Conservation (phyloP, 2,329 filamentous ascomycete genomes). For the Chalaropsis thielavioides region DNA sequence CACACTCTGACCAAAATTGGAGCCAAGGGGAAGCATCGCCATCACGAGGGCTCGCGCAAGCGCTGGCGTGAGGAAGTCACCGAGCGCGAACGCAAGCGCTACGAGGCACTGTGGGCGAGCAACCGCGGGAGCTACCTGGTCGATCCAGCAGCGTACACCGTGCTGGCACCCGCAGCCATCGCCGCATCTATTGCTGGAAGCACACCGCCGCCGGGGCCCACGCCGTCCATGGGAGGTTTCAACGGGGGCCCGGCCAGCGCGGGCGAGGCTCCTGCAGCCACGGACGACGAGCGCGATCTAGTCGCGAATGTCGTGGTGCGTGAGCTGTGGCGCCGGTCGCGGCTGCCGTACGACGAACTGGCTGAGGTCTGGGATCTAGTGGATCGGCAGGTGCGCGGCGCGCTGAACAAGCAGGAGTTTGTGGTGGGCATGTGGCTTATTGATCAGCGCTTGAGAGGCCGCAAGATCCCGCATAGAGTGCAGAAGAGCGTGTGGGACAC, state of each 20-base stretch:
- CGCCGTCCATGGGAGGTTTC: too few relatives aligned
- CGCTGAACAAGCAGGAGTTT: conserved; percentile 55
- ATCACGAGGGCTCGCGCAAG: conserved; percentile 60
- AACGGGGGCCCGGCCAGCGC: not conserved
- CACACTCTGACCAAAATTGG: conserved; percentile 29
- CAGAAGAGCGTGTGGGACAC: conserved; percentile 64
- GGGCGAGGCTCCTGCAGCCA: not conserved
- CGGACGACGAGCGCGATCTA: conserved; percentile 29
- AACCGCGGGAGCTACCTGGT: conserved; percentile 48
- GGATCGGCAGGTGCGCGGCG: conserved; percentile 39
- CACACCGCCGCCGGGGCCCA: not conserved
- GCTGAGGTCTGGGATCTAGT: conserved; percentile 68
- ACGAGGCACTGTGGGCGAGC: conserved; percentile 74
- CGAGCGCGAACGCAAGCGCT: conserved; percentile 57
- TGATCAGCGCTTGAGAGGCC: conserved; percentile 63
- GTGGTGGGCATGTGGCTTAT: conserved; percentile 74
- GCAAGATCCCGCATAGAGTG: conserved; percentile 60
- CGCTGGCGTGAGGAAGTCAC: conserved; percentile 67
- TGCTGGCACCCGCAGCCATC: conserved; percentile 7
- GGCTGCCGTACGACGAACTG: conserved; percentile 52
- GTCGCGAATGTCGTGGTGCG: conserved; percentile 55
- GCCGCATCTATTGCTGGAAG: not conserved
- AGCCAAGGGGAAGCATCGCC: conserved; percentile 45
- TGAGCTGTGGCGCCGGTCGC: conserved; percentile 61
- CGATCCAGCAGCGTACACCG: conserved; percentile 18